Conservation (phyloP, 164 flowering plant genomes). For the Tetrastigma voinierianum region DNA sequence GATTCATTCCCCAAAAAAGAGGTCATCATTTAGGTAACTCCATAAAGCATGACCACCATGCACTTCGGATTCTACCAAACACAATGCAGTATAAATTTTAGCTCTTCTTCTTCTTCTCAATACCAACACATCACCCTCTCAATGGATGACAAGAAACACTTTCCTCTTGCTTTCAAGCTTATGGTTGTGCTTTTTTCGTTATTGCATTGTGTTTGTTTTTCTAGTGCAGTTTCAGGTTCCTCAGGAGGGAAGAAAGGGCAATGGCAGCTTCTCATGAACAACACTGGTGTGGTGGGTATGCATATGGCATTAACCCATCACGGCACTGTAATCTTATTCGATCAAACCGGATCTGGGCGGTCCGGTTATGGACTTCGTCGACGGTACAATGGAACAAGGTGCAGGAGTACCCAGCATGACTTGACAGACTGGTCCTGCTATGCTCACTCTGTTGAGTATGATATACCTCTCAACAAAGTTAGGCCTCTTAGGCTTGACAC, state of each 20-base stretch:
- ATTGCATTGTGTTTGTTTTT: conserved; percentile 2
- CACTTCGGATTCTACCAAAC: not conserved
- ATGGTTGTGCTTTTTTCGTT: not conserved
- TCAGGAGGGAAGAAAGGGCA: conserved; percentile 26
- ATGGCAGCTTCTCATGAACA: conserved; percentile 60
- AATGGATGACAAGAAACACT: conserved; percentile 1
- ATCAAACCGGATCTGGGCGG: conserved; percentile 45
- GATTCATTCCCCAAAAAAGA: conserved; percentile 1
- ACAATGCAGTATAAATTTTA: not conserved
- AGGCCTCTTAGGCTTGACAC: conserved; percentile 47
- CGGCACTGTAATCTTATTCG: conserved; percentile 62
- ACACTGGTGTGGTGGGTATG: conserved; percentile 71
- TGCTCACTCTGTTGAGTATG: conserved; percentile 78
- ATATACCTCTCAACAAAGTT: conserved; percentile 32
- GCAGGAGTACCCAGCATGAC: conserved; percentile 8
- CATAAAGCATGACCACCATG: not conserved
- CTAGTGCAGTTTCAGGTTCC: conserved; percentile 5
- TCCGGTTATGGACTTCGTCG: conserved; percentile 35
- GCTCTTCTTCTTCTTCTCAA: not conserved
- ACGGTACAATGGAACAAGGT: conserved; percentile 23
- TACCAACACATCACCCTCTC: not conserved
- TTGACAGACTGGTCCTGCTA: conserved; percentile 44
- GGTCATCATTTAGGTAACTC: not conserved
- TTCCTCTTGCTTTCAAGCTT: not conserved
- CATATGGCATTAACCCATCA: conserved; percentile 67